Base-by-base conservation (phyloP, 768 basidiomycete species). In the Tulasnella sp. region DNA sequence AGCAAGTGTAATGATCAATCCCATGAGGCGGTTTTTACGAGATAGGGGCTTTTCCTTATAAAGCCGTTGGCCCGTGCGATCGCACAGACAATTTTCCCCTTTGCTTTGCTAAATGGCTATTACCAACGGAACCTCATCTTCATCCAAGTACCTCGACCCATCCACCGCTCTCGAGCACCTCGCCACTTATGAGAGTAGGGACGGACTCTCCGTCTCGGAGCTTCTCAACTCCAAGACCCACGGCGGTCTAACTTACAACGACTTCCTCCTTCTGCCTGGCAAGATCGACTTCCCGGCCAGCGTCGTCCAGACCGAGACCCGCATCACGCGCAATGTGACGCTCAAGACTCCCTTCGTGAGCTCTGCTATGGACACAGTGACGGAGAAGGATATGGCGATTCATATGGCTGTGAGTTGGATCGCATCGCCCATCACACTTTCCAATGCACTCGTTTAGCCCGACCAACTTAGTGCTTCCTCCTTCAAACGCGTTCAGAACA, bases 351-450 rank as follows among this genome's bases (percentile, higher is more conserved):
- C 94, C 0, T 94, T 99, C 74, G 76, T 97, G 76, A 94, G 91
- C 70, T 93, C 90, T 53, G 94, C 96, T 15, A 99, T 99, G 96
- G 96, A 99, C 75, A 99, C 96, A 46, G 96, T 98, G 65, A 98
- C 96, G 1, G 96, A 97, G 73, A 82, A 79, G 55, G 83, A 89
- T 61, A 94, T 93, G 89, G 91, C 90, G 29, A 91, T 94, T 68
- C 75, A 84, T 51, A 83, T 94, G 79, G 91, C 92, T 72, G 89
- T 92, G 70, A 74, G 85, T 72, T 57, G 64, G 22, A 15, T 34
- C 25, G 27, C n/a, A n/a, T 24, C 51, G 31, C 27, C 51, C 38
- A 25, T 30, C 59, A n/a, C 12, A 19, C 46, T 34, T 44, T 42
- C 12, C 25, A 5, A n/a, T 15, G 3, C 17, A 11, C 0, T 24